Evolutionary conservation across 352 stramenopile genomes (phyloP).

Genomic region (Bremia lactucae): DNA sequence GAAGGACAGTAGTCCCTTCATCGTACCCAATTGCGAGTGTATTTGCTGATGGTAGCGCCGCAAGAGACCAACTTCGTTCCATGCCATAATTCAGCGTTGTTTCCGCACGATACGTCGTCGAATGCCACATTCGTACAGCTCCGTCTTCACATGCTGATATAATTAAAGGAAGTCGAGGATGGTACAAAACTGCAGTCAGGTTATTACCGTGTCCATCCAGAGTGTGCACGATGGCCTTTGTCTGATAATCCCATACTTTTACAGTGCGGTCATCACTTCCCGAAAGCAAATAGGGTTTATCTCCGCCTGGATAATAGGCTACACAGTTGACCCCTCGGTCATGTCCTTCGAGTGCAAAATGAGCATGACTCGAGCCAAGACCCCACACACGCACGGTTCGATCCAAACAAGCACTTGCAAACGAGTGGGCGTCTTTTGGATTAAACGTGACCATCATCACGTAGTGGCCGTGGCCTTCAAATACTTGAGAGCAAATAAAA

Average conservation of each 20-base stretch:
- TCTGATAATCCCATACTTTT: conserved; percentile 99
- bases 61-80: conserved; percentile 95
- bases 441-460: conserved; percentile 99
- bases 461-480: conserved; percentile 94
- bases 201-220: conserved; percentile 99
- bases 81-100: conserved; percentile 99
- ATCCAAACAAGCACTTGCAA: conserved; percentile 96
- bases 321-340: conserved; percentile 98
- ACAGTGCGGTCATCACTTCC: conserved; percentile 94
- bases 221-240: conserved; percentile 97
- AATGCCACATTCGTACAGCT: conserved; percentile 89
- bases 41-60: conserved; percentile 73
- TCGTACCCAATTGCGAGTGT: conserved; percentile 93
- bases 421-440: conserved; percentile 98
- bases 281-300: conserved; percentile 98
- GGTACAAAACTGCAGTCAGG: conserved; percentile 95
- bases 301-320: conserved; percentile 97
- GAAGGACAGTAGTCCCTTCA: conserved; percentile 92
- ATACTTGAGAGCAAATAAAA: conserved; percentile 68
- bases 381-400: conserved; percentile 94
- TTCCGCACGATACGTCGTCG: conserved; percentile 93
- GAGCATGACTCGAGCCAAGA: conserved; percentile 85
- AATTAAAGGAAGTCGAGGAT: conserved; percentile 97
- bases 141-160: conserved; percentile 96
- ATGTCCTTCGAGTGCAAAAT: conserved; percentile 90